Evolutionary conservation across 2,329 filamentous ascomycete species (phyloP), one percentile per base, ranked within the genome.

Genomic region (Exophiala spinifera): DNA sequence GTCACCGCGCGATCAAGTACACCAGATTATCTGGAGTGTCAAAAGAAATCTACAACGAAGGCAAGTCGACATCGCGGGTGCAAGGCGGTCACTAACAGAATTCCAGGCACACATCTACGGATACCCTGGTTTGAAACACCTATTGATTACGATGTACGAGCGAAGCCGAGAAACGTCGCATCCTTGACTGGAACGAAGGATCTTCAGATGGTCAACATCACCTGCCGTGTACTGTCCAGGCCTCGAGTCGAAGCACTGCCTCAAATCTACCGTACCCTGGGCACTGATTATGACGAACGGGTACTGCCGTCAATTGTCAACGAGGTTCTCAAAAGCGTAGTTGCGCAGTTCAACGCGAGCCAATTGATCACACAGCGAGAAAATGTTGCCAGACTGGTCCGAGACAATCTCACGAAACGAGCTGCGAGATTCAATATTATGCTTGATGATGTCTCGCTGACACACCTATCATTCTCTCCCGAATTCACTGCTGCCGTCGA

Each of bases 311-410:
- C 91, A 11, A 99, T 99, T 67, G 94, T 97, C 60, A 99, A 99
- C 69, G 94, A 99, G 79, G 94, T 99, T 37, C 76, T 99, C 67
- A 99, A 99, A 85, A 95, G 91, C 67, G 94, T 99, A 21, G 94
- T 99, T 42, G 94, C 94, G 23, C 94, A 99, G 75, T 99, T 99
- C 82, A 97, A 99, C 67, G 94, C 94, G 64, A 94, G 88, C 68
- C 94, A 99, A 77, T 79, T 99, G 71, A 99, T 99, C 74, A 99
- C 94, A 21, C 94, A 99, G 82, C 87, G 94, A 84, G 94, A 99
- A 79, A 96, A 90, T 72, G 94, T 99, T 53, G 91, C 89, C 54
- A 83, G 82, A 69, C 79, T 99, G 56, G 94, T 99, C 56, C 83
- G 94, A 64, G 94, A 99, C 65, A 96, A 96, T 75, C 77, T 99